Evolutionary conservation across 1,284 basidiomycete species (phyloP).

Genomic region (Pyrrhoderma lamaoense): DNA sequence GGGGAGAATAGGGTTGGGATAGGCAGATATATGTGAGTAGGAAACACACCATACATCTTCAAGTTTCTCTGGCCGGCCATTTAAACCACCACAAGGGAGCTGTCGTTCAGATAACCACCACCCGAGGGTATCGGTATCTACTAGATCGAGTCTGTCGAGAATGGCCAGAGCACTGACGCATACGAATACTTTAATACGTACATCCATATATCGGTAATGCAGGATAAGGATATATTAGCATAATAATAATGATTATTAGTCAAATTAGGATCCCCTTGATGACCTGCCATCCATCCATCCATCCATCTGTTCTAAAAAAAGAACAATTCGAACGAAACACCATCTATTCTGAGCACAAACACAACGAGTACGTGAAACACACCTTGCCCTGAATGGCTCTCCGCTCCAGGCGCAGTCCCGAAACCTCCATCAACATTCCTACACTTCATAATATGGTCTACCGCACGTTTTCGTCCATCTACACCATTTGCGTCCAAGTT

Average conservation of each 20-base stretch:
- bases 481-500: conserved; percentile 27
- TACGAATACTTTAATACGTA: conserved; percentile 64
- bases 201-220: not conserved
- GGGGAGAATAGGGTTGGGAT: too few species aligned
- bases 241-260: too few species aligned
- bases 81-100: conserved; percentile 87
- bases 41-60: conserved; percentile 66
- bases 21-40: not conserved
- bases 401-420: conserved; percentile 76
- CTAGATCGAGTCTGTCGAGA: conserved; percentile 69
- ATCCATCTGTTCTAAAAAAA: too few species aligned
- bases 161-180: conserved; percentile 86
- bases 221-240: not conserved
- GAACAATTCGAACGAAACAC: not conserved
- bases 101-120: conserved; percentile 96
- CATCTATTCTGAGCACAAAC: not conserved
- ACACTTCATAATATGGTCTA: conserved; percentile 71
- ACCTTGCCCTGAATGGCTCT: conserved; percentile 93
- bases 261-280: too few species aligned
- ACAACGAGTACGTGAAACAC: conserved; percentile 18
- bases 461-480: conserved; percentile 46
- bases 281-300: too few species aligned
- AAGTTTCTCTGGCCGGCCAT: conserved; percentile 95
- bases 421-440: conserved; percentile 96
- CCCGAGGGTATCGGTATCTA: conserved; percentile 69